These are phyloP conservation scores for Podospora sp. DNA, from an alignment of 495 filamentous ascomycete genomes.

Conservation along the genomic window DNA sequence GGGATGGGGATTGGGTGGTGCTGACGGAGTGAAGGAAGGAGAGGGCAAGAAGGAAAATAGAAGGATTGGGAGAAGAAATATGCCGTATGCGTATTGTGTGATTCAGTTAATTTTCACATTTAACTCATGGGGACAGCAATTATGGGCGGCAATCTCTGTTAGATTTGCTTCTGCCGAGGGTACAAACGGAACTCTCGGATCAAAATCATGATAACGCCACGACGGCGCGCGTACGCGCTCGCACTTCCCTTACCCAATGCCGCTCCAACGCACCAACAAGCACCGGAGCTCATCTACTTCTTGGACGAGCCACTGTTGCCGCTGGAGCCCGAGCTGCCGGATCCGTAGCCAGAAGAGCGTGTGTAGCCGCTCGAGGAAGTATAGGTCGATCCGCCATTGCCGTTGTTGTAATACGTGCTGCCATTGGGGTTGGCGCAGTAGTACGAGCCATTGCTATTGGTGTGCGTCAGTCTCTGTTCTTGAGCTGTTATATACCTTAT, in stretches of 20 bases:
- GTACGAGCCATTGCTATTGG: conserved; percentile 55
- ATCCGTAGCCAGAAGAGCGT: conserved; percentile 29
- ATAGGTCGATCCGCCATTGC: conserved; percentile 46
- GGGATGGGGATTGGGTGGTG: neutral
- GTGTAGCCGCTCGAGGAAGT: conserved; percentile 40
- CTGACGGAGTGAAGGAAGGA: too few species aligned
- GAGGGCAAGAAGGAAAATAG: too few species aligned
- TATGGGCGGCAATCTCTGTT: too few species aligned
- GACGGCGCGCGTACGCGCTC: neutral
- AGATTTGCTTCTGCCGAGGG: too few species aligned
- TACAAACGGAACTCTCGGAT: neutral
- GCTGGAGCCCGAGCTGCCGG: conserved; percentile 16
- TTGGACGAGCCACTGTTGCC: conserved; percentile 4
- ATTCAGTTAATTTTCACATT: too few species aligned
- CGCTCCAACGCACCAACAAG: neutral
- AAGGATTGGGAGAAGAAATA: too few species aligned
- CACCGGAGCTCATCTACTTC: neutral
- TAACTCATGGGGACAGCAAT: too few species aligned
- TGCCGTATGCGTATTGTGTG: too few species aligned
- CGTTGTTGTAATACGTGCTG: conserved; percentile 51
- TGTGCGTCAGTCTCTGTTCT: neutral
- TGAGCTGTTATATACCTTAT: neutral
- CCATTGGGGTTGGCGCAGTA: conserved; percentile 62
- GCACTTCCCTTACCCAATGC: neutral
- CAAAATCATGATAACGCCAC: neutral